These are phyloP conservation scores for Periglandula ipomoeae DNA, from an alignment of 2,329 filamentous ascomycete species.

Conservation along the genomic window DNA sequence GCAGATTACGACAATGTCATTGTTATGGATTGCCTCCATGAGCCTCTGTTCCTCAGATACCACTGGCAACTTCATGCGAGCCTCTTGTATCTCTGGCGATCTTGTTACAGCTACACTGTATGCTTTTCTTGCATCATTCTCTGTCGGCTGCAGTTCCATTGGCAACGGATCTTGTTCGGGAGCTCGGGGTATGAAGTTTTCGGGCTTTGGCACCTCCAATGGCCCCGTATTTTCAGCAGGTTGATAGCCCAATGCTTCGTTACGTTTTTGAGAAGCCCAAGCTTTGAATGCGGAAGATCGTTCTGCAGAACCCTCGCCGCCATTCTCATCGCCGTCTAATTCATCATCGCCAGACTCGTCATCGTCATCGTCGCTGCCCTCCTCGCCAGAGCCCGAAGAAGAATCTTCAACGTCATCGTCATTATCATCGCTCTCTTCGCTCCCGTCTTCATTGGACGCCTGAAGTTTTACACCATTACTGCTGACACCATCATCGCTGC, in stretches of 20 bases:
- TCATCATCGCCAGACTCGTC: slow-evolving; percentile 24
- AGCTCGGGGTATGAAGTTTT: slow-evolving; percentile 57
- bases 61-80: slow-evolving; percentile 73
- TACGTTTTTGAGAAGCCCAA: slow-evolving; percentile 83
- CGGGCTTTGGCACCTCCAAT: slow-evolving; percentile 44
- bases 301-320: slow-evolving; percentile 21
- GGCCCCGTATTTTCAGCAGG: slow-evolving; percentile 34
- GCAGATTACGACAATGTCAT: slow-evolving; percentile 83
- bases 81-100: slow-evolving; percentile 63
- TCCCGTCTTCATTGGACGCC: slow-evolving; percentile 15
- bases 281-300: slow-evolving; percentile 70
- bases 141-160: slow-evolving; percentile 52
- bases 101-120: slow-evolving; percentile 67
- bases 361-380: slow-evolving; percentile 19
- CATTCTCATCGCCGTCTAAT: slow-evolving; percentile 16
- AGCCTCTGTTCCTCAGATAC: slow-evolving; percentile 94
- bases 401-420: slow-evolving; percentile 24
- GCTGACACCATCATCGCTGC: slow-evolving; percentile 33
- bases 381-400: slow-evolving; percentile 12
- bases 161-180: slow-evolving; percentile 64
- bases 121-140: slow-evolving; percentile 57
- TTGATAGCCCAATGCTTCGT: slow-evolving; percentile 65
- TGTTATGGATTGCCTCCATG: slow-evolving; percentile 94
- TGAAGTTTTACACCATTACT: slow-evolving; percentile 2
- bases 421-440: slow-evolving; percentile 19